Evolutionary conservation across 1,139 yeast species (phyloP).

Genomic region (Hansenula sp.): DNA sequence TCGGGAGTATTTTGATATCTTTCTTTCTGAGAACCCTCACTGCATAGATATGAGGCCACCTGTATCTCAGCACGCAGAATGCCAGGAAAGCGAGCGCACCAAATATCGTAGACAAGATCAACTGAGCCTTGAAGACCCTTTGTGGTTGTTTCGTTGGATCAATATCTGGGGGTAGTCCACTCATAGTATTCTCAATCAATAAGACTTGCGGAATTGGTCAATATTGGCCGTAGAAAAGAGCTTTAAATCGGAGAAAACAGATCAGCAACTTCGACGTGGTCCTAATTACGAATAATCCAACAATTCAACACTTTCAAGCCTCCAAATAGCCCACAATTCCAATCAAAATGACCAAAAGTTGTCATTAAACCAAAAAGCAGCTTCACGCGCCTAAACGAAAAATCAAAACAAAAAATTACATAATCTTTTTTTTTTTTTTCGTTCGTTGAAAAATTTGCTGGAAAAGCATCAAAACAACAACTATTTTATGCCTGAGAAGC

Average conservation of each 20-base stretch:
- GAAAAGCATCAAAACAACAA: background rate
- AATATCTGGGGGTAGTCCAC: slow-evolving; percentile 22
- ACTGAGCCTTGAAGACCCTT: slow-evolving; percentile 34
- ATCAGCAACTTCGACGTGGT: too few relatives aligned
- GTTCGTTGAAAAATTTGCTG: background rate
- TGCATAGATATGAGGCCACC: slow-evolving; percentile 48
- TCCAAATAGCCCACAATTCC: too few relatives aligned
- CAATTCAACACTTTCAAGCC: too few relatives aligned
- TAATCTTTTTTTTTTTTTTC: too few relatives aligned
- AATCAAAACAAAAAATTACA: too few relatives aligned
- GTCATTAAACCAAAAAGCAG: background rate
- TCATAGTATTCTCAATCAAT: slow-evolving; percentile 9
- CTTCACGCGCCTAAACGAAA: slow-evolving; percentile 1
- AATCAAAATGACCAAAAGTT: too few relatives aligned
- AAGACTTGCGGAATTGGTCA: too few relatives aligned
- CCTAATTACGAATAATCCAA: too few relatives aligned
- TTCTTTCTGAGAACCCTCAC: slow-evolving; percentile 21
- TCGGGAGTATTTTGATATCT: slow-evolving; percentile 31
- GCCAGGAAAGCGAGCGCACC: slow-evolving; percentile 40
- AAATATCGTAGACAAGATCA: slow-evolving; percentile 35
- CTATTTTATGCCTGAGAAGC: too few relatives aligned
- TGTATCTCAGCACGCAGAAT: slow-evolving; percentile 36
- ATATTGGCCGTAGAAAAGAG: too few relatives aligned
- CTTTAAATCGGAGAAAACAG: background rate
- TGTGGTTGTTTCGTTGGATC: slow-evolving; percentile 24